A percentile compares a stretch with the other conserved stretches of the same genome.
Evolutionary conservation across 495 filamentous ascomycete species (phyloP).

Genomic region (Podospora didyma): DNA sequence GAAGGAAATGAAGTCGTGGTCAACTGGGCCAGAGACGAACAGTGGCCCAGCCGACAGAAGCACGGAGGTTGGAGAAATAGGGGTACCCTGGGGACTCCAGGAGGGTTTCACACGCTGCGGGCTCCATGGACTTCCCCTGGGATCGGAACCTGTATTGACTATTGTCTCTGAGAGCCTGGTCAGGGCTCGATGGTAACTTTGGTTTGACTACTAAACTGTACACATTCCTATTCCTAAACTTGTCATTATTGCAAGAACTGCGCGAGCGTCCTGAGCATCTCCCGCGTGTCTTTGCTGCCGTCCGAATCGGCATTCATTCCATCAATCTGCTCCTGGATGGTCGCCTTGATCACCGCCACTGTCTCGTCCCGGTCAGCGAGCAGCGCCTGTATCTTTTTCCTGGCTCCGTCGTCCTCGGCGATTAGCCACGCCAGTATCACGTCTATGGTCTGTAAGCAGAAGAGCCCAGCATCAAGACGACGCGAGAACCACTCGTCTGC

Average conservation of each 20-base stretch:
- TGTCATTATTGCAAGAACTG: constrained; percentile 47
- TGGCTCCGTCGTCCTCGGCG: constrained; percentile 83
- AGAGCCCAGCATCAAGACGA: constrained; percentile 83
- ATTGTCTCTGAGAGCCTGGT: constrained; percentile 1
- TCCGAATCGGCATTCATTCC: constrained; percentile 55
- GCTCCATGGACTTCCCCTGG: background rate
- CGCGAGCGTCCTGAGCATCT: constrained; percentile 67
- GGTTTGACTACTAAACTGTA: constrained; percentile 9
- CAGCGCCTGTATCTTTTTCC: constrained; percentile 56
- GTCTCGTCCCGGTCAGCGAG: constrained; percentile 66
- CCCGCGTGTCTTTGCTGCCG: constrained; percentile 54
- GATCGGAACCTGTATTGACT: background rate
- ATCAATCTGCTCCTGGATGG: constrained; percentile 66
- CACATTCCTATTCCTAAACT: constrained; percentile 1
- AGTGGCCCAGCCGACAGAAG: no score
- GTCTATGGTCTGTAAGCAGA: constrained; percentile 81
- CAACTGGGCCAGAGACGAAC: background rate
- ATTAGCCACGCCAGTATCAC: constrained; percentile 87
- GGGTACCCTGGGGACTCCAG: background rate
- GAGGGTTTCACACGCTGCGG: background rate
- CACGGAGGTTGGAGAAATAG: no score
- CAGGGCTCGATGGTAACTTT: constrained; percentile 19
- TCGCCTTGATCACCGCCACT: constrained; percentile 56
- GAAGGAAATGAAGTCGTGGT: background rate
- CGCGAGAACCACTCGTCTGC: constrained; percentile 70